Evolutionary conservation across 176 grass and related monocot genomes (phyloP), one percentile per base, ranked within the genome.

Genomic region (Elymus sibiricus): DNA sequence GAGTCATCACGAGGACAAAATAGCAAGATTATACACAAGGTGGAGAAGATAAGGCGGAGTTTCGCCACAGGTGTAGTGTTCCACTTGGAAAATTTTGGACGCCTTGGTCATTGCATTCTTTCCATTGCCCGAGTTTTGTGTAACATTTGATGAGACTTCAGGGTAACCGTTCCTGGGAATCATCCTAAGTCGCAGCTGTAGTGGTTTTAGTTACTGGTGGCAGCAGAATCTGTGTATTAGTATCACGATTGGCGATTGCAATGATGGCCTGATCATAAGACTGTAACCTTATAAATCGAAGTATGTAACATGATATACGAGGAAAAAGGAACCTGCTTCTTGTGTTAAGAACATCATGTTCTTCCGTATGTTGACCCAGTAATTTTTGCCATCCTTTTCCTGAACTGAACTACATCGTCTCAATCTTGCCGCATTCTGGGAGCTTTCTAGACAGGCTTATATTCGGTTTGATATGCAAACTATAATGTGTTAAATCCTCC

Each of bases 1-100:
- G 89, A 85, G 94, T 90, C 72, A 87, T 95, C 71, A 95, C 89
- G 16, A 85, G 94, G 86, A 89, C 81, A 82, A 95, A 95, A 89
- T 95, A 90, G 87, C 11, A 76, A 39, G 70, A 58, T 15, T 83
- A 43, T 62, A 66, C 62, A 27, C 38, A 51, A 63, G 46, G 27
- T 58, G 55, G 21, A 39, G 58, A 86, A 86, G 76, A 53, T 55
- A 64, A 64, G 40, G 64, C 43, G 72, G 84, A 83, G 64, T 44
- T 47, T 78, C 12, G 28, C 75, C 59, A 74, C 46, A 32, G 76
- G 12, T 37, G 42, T 80, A 29, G 81, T 49, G 49, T 89, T 62
- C 74, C 74, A 49, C 75, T 74, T 76, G 59, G 59, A 59, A 91
- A 87, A 35, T 91, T 88, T 88, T 85, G 85, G 39, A 82, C 56